phyloP scores from a whole-genome alignment of 129 eudicot species.

The Flaveria robusta region DNA sequence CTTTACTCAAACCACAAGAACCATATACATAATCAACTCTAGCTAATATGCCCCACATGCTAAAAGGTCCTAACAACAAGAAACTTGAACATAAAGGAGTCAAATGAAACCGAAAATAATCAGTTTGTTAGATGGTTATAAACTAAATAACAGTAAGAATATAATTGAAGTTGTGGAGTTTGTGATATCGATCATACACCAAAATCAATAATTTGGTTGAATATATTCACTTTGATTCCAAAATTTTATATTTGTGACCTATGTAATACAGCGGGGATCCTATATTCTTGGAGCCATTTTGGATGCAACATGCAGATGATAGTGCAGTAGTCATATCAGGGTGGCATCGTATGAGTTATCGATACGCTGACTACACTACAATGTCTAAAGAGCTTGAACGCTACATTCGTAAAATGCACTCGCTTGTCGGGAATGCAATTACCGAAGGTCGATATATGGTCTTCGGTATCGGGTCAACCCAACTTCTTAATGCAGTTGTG shows the following conservation, averaged over 20 bases:
- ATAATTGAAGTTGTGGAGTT: no score
- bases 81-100: no score
- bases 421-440: slow-evolving; percentile 44
- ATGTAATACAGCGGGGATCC: neutral
- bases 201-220: no score
- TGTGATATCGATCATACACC: no score
- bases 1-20: no score
- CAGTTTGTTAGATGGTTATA: no score
- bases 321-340: neutral
- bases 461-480: slow-evolving; percentile 61
- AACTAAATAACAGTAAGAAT: no score
- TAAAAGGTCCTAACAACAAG: no score
- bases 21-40: no score
- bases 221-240: no score
- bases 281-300: neutral
- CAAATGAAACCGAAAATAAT: no score
- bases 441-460: slow-evolving; percentile 52
- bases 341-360: slow-evolving; percentile 8
- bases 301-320: neutral
- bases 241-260: neutral
- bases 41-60: no score
- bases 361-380: neutral
- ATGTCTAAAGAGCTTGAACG: slow-evolving; percentile 3
- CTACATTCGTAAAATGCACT: neutral
- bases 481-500: slow-evolving; percentile 63